Base-by-base conservation (phyloP, 306 rosid species). In the Glycine latifolia region DNA sequence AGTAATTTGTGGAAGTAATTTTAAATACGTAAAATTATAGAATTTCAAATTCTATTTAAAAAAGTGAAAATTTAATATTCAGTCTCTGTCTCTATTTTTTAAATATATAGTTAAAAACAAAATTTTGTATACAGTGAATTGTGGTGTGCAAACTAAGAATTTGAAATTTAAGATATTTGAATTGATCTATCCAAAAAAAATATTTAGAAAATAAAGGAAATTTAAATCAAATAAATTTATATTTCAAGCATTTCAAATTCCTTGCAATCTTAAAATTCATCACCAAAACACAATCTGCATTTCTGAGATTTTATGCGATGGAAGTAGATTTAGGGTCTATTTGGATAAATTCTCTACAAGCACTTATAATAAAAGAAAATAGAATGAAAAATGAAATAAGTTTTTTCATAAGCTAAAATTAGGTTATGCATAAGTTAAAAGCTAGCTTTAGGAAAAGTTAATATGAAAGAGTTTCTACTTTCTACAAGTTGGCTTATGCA, bases 301-400 rank as follows among this genome's bases (percentile, higher is more conserved):
- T 73, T n/a, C 12, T 70, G 16, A 49, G 13, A 78, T 26, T 59
- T 75, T 75, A 5, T 67, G 41, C 49, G 68, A 75, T 41, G 52
- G n/a, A 69, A 39, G 66, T 55, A 41, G 68, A 61, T 53, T 10
- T 72, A 8, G 14, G 9, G 11, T 55, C 11, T 6, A 72, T 44
- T 9, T 56, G 70, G 20, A 17, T 35, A 14, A 20, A 15, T 81
- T 75, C 10, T 31, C 48, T 26, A 1, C 31, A 0, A 26, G 15
- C 46, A 26, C 2, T 26, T 26, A 26, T 26, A 26, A 26, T 1
- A 26, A 1, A 26, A 26, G 31, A 26, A 26, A 74, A 55, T 53
- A 55, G 10, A 67, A 65, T 26, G 31, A 0, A 26, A 26, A 26
- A 26, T 26, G 31, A 26, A 26, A 26, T 26, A 26, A 26, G 31